These are phyloP conservation scores for Lichtheimia ornata DNA, from an alignment of 371 early-diverging fungal genomes.

Conservation along the genomic window DNA sequence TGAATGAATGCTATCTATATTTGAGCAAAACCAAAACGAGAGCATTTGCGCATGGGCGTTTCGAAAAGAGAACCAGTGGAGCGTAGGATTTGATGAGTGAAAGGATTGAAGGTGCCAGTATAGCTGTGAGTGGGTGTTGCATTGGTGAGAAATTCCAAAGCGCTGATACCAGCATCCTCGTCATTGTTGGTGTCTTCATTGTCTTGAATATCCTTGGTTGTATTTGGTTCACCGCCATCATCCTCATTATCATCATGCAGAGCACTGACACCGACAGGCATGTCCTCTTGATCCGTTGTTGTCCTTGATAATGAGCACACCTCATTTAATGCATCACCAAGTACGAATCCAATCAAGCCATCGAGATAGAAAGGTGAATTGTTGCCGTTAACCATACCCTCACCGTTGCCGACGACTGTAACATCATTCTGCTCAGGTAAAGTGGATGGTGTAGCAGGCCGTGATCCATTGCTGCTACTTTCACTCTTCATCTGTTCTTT, in stretches of 20 bases:
- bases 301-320: conserved; percentile 15
- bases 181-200: conserved; percentile 5
- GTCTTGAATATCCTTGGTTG: neutral
- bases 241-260: conserved; percentile 21
- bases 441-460: conserved; percentile 19
- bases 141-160: conserved; percentile 39
- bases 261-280: conserved; percentile 36
- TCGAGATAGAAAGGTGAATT: conserved; percentile 10
- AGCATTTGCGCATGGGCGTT: conserved; percentile 43
- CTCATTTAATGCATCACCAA: conserved; percentile 39
- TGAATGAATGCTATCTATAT: conserved; percentile 29
- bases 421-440: neutral
- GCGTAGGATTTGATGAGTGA: conserved; percentile 39
- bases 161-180: conserved; percentile 18
- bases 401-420: conserved; percentile 5
- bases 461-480: conserved; percentile 18
- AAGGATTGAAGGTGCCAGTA: conserved; percentile 46
- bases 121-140: conserved; percentile 37
- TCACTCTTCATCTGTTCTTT: conserved; percentile 35
- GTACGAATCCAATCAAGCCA: conserved; percentile 37
- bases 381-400: neutral
- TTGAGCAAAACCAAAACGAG: conserved; percentile 54
- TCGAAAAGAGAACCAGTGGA: conserved; percentile 30
- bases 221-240: neutral
- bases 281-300: conserved; percentile 20